Base-by-base conservation (phyloP, 1,284 basidiomycete genomes). In the Pyrrhoderma lamaoense region DNA sequence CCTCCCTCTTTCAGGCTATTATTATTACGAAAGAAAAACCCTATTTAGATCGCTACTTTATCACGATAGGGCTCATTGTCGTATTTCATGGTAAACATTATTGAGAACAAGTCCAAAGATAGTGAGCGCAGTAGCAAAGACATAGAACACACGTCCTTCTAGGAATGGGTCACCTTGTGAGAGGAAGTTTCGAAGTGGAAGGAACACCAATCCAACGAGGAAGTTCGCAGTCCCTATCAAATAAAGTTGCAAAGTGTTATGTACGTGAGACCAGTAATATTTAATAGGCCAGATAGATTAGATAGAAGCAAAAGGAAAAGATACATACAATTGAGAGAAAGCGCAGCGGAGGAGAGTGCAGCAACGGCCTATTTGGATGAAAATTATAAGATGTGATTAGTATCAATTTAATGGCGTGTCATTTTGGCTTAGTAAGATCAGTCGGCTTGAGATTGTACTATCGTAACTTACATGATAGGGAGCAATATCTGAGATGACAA, bases 401-500 rank as follows among this genome's bases (percentile, higher is more conserved):
- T n/a, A n/a, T n/a, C n/a, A 31, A 31, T 31, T 31, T 31, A 31
- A 49, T 47, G 50, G 11, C n/a, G 38, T 22, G 14, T 5, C 38
- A 16, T 8, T 16, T 31, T 50, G 23, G 46, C 27, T 42, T 16
- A 11, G 42, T 38, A 19, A 48, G 35, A 38, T 13, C 8, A 13
- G 19, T 8, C 14, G 21, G 8, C 9, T 25, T 21, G 16, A 25
- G n/a, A n/a, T n/a, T 13, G 25, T 3, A 22, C 11, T 3, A 37
- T n/a, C 21, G 34, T 31, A 9, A 70, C 83, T 59, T 66, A 85
- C 88, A 60, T 85, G 75, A 42, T 75, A 66, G 1, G 93, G 93
- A 0, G 93, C 85, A 21, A 96, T 79, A 63, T 97, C 93, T n/a
- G 91, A 83, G 27, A 95, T 83, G 66, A 96, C 85, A 39, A 97